Percentiles rank a stretch among this genome's conserved stretches.
Evolutionary conservation across 331 rosid species (phyloP).

Genomic region (Dryas integrifolia): DNA sequence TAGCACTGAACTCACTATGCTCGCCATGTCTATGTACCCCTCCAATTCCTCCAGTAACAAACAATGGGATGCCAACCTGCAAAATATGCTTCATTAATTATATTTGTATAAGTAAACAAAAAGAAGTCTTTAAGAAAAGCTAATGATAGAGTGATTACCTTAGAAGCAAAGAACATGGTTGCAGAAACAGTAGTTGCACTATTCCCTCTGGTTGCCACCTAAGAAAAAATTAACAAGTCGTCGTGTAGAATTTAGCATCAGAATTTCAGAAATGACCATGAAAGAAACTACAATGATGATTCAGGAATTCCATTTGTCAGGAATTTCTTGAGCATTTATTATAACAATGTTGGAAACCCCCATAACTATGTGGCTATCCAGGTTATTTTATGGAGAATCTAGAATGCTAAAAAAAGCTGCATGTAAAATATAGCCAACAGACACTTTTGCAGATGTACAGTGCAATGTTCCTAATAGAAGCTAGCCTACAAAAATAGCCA

Average conservation of each 20-base stretch:
- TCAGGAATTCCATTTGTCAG: background rate
- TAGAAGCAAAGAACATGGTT: constrained; percentile 77
- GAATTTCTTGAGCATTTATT: constrained; percentile 1
- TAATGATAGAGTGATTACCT: constrained; percentile 40
- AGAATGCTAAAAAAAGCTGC: background rate
- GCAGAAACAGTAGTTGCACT: constrained; percentile 96
- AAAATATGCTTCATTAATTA: constrained; percentile 11
- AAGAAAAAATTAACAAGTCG: constrained; percentile 18
- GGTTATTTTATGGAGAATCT: background rate
- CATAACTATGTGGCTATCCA: background rate
- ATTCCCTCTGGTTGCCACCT: constrained; percentile 79
- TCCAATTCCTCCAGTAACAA: constrained; percentile 96
- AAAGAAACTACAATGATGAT: too few relatives aligned
- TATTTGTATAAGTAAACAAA: background rate
- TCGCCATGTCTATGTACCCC: constrained; percentile 92
- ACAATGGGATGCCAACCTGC: constrained; percentile 77
- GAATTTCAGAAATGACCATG: too few relatives aligned
- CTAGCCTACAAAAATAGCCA: too few relatives aligned
- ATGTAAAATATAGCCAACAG: background rate
- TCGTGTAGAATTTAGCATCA: too few relatives aligned
- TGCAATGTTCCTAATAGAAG: too few relatives aligned
- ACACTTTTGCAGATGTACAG: background rate
- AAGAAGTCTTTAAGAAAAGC: background rate
- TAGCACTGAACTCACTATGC: constrained; percentile 47
- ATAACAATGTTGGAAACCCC: constrained; percentile 7